Base-by-base conservation (phyloP, 345 rosid genomes). In the Eucalyptus marginata region DNA sequence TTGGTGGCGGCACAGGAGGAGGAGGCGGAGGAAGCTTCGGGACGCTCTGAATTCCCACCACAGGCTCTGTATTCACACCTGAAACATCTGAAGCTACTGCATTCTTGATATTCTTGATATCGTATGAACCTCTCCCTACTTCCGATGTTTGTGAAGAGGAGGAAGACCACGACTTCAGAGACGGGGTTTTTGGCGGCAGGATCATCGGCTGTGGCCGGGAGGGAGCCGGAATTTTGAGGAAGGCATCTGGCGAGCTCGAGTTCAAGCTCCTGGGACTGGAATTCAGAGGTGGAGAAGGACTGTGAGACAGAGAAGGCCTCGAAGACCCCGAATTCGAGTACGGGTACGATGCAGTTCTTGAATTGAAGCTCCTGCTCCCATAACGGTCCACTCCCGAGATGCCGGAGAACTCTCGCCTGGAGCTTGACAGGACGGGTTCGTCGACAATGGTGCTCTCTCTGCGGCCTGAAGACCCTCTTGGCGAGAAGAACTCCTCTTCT, bases 401-500 rank as follows among this genome's bases (percentile, higher is more conserved):
- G 43, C 68, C 86, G 5, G 88, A 54, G 87, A 92, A 87, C 20
- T 90, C 94, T 86, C 94, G 87, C 59, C 94, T 91, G 6, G 96
- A 92, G 58, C 94, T 96, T 54, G 95, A 95, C 46, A 87, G 94
- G 13, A 88, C 76, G 31, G 92, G 92, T 8, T 58, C 86, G 6
- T 87, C 84, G 29, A 90, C 89, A 13, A 49, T 86, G 3, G 89
- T 91, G 86, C 92, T 93, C 85, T 94, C 97, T 87, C 89, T 94
- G n/a, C 92, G 92, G 29, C 93, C 96, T 0, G 97, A 93, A 47
- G 99, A 97, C 9, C 97, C 98, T 91, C 98, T 94, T 0, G 99
- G 99, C 3, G 99, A 98, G 89, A 92, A 97, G 90, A 97, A 98
- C 92, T 95, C 96, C 20, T 98, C 99, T n/a, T 96, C 96, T 5